Base-by-base conservation (phyloP, 1,284 basidiomycete species). In the Pholiota adiposa region DNA sequence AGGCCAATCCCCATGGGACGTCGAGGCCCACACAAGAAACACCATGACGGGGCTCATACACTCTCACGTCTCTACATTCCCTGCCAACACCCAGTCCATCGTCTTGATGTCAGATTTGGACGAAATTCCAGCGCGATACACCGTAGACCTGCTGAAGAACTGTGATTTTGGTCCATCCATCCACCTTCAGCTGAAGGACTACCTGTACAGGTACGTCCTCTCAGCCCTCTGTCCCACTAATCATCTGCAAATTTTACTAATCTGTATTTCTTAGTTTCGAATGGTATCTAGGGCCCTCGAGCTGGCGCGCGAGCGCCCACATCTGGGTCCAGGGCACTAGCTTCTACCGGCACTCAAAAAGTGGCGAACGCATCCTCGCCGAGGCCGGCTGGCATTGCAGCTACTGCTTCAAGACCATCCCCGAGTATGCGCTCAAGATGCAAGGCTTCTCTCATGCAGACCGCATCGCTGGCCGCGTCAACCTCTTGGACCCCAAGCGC, bases 41-140 rank as follows among this genome's bases (percentile, higher is more conserved):
- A 70, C 73, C 14, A 84, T 84, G 82, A 80, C 81, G 11, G 62
- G 62, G 5, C 70, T 83, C 33, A 73, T 85, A 16, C 72, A 68
- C n/a, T 62, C 65, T 27, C 73, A 79, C 58, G 72, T 78, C n/a
- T 61, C 61, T 36, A 67, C 67, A 12, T 72, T 76, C 40, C 63
- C 72, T 18, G 59, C 70, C 12, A 63, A 69, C 19, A 73, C 69
- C n/a, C 68, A 71, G 44, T 71, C 74, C 12, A 75, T 90, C 31
- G 80, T 91, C 31, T 70, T 90, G 60, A 85, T 88, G 79, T 83
- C 85, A 7, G 89, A 92, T 69, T 75, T 90, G 14, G 89, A 91
- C 71, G 89, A 91, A 72, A 81, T 91, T 53, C 84, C 88, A 3
- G 80, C 83, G 0, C 69, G 75, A 16, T 79, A 83, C 60, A 86